Conservation (phyloP, 106 monocot species). For the Dioscorea alata region DNA sequence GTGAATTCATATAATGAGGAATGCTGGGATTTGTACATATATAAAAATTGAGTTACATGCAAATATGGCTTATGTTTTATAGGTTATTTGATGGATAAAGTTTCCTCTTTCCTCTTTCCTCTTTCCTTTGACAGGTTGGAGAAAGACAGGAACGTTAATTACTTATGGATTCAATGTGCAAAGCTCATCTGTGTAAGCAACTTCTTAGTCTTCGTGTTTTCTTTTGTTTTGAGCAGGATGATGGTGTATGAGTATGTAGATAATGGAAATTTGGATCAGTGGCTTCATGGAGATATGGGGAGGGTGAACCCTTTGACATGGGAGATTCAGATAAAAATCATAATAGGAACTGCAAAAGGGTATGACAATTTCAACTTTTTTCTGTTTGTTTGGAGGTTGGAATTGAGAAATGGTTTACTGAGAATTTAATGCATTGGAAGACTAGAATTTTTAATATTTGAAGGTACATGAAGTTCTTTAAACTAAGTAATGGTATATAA, state of each 20-base stretch:
- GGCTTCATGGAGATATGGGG: slow-evolving; percentile 82
- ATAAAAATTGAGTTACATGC: too few relatives aligned
- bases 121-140: slow-evolving; percentile 54
- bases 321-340: slow-evolving; percentile 79
- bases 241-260: slow-evolving; percentile 84
- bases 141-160: slow-evolving; percentile 81
- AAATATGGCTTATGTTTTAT: too few relatives aligned
- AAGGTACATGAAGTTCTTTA: too few relatives aligned
- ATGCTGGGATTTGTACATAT: too few relatives aligned
- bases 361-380: slow-evolving; percentile 4
- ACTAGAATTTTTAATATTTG: too few relatives aligned
- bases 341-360: slow-evolving; percentile 81
- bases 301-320: slow-evolving; percentile 65
- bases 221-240: slow-evolving; percentile 36
- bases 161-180: slow-evolving; percentile 83
- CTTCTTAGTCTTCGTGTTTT: background rate
- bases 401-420: too few relatives aligned
- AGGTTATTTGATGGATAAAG: too few relatives aligned
- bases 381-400: too few relatives aligned
- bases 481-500: too few relatives aligned
- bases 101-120: background rate
- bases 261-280: slow-evolving; percentile 86
- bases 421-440: background rate
- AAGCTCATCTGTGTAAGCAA: slow-evolving; percentile 88
- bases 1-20: too few relatives aligned